These are phyloP conservation scores for Aspergillus saccharolyticus DNA, from an alignment of 495 filamentous ascomycete species.

Conservation along the genomic window DNA sequence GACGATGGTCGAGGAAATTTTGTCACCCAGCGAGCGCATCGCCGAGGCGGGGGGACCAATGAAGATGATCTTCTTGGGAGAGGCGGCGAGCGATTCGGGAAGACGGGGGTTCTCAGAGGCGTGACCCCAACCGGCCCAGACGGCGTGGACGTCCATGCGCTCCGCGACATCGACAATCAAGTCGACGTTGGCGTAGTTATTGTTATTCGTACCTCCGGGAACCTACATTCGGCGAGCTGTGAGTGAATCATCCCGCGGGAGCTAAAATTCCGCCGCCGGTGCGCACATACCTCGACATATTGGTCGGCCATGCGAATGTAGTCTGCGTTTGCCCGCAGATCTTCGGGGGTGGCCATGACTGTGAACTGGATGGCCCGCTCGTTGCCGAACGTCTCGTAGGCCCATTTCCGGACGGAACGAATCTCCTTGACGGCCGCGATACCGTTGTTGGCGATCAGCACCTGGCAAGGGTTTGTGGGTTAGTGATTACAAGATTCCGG, in stretches of 20 bases:
- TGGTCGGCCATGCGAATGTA: slow-evolving; percentile 99
- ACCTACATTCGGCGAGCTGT: slow-evolving; percentile 31
- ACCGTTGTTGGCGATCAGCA: slow-evolving; percentile 99
- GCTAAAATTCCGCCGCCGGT: not conserved
- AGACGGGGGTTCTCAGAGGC: slow-evolving; percentile 98
- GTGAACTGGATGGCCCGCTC: slow-evolving; percentile 98
- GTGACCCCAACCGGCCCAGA: slow-evolving; percentile 99
- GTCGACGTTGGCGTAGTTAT: slow-evolving; percentile 99
- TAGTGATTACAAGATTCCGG: not conserved
- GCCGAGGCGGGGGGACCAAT: slow-evolving; percentile 96
- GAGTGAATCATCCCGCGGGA: not conserved
- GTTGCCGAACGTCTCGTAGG: slow-evolving; percentile 98
- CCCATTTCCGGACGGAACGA: slow-evolving; percentile 98
- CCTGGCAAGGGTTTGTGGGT: slow-evolving; percentile 45
- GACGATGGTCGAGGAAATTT: slow-evolving; percentile 99
- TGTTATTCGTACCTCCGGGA: slow-evolving; percentile 99
- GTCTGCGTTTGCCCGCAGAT: slow-evolving; percentile 94
- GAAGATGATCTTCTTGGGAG: slow-evolving; percentile 97
- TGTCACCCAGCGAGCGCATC: slow-evolving; percentile 98
- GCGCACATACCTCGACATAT: slow-evolving; percentile 78
- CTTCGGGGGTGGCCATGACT: slow-evolving; percentile 99
- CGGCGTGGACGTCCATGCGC: slow-evolving; percentile 95
- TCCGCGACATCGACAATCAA: slow-evolving; percentile 99
- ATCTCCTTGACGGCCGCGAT: slow-evolving; percentile 99
- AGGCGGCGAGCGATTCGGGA: slow-evolving; percentile 90